Base-by-base conservation (phyloP, 192 early-diverging fungal species). In the Backusella luteola region DNA sequence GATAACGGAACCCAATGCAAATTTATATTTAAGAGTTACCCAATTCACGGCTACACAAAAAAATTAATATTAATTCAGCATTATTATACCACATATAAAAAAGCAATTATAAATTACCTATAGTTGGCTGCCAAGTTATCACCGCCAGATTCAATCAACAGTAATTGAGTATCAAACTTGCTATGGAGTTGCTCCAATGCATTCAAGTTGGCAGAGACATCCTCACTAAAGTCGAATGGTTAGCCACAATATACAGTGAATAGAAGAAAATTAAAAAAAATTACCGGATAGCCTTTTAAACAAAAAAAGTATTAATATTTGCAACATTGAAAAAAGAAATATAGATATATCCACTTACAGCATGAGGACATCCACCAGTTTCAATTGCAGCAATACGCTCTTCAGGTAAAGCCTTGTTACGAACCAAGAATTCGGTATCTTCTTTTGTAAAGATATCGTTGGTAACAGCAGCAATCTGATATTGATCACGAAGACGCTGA, bases 381-480 rank as follows among this genome's bases (percentile, higher is more conserved):
- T 98, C 97, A 70, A 98, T 96, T 6, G 97, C 96, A 17, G 86
- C 83, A 84, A 99, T 99, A 52, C 96, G 91, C 41, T 94, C 94
- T 23, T 90, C 82, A 21, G 94, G 93, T 3, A 99, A 89, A 8
- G 97, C 97, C 52, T 94, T 89, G 85, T 99, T 88, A 74, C 92
- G 87, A 44, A 94, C 89, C 70, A 99, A 87, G 81, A 99, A 99
- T 83, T 99, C 97, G 19, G 97, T 95, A 81, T 99, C 96, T 75
- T 99, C 97, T 49, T 90, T 89, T 6, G 97, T 99, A 79, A 99
- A 99, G 73, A 99, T 99, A 79, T 99, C 97, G 81, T 99, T 99
- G 68, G 97, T 99, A 9, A 99, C 96, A 52, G 93, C 94, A 29
- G 92, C 96, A 69, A 99, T 87, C 74, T 91, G 92, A 87, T 91